Evolutionary conservation across 306 rosid genomes (phyloP), one percentile per base, ranked within the genome.

Genomic region (Lathyrus tuberosus): DNA sequence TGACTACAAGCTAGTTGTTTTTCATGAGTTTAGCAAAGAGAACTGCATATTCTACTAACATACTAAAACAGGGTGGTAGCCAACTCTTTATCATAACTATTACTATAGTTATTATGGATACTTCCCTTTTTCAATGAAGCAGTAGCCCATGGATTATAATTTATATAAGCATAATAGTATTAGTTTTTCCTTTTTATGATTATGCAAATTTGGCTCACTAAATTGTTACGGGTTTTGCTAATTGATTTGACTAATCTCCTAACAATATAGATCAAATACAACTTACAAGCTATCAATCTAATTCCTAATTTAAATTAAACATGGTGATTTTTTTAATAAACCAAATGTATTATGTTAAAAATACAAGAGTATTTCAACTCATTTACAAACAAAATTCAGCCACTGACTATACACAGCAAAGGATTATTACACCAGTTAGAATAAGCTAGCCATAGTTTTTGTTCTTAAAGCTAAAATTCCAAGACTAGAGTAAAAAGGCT

Each of bases 1-100:
- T 88, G 47, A 71, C 86, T 14, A 18, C 84, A 48, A 81, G 88
- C 82, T 65, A 72, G 37, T 63, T 31, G 41, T 57, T 51, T 51
- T 3, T 71, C 54, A 65, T 20, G 64, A 9, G 61, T 62, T 2
- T 69, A 3, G 57, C 15, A 33, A 33, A 33, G 37, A 33, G 37
- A 33, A 35, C 10, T 7, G 10, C 3, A 35, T 35, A 1, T 35
- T 35, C 7, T 35, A 6, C 9, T 7, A 35, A 35, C 40, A 35
- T 35, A 10, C 40, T 2, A 35, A 35, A 35, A 35, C 40, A 35
- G 10, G 9, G 40, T 35, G 7, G 40, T 17, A 52, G 8, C 31
- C 11, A n/a, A n/a, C n/a, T n/a, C n/a, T n/a, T n/a, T n/a, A n/a
- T n/a, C n/a, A n/a, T n/a, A n/a, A n/a, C n/a, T n/a, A n/a, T n/a